Evolutionary conservation across 495 filamentous ascomycete genomes (phyloP).

Genomic region (Lasiosphaeris hirsuta): DNA sequence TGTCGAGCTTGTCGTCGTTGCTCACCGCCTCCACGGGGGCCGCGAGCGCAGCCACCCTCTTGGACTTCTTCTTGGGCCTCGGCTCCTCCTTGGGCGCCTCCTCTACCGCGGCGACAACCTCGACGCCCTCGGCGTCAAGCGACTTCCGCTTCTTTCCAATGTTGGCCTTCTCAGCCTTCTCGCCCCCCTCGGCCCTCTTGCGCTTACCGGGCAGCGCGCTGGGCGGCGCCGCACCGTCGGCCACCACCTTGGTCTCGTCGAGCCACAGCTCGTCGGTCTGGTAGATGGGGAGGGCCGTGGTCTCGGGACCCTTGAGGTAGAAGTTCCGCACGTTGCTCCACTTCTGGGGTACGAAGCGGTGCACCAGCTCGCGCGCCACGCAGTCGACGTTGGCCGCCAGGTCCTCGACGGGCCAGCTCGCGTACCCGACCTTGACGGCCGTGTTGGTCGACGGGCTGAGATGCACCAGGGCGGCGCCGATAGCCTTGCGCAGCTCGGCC

Average conservation of each 20-base stretch:
- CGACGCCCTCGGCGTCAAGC: slow-evolving; percentile 36
- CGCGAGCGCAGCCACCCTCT: slow-evolving; percentile 35
- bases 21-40: slow-evolving; percentile 34
- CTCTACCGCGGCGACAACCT: slow-evolving; percentile 40
- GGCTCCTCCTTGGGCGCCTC: slow-evolving; percentile 34
- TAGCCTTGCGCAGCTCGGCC: slow-evolving; percentile 65
- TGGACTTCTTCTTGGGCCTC: slow-evolving; percentile 51
- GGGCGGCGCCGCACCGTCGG: slow-evolving; percentile 51
- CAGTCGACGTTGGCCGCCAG: slow-evolving; percentile 74
- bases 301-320: slow-evolving; percentile 85
- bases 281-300: slow-evolving; percentile 86
- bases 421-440: slow-evolving; percentile 64
- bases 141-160: slow-evolving; percentile 66
- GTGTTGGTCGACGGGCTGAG: slow-evolving; percentile 34
- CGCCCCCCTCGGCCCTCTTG: slow-evolving; percentile 37
- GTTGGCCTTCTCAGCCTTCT: slow-evolving; percentile 52
- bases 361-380: slow-evolving; percentile 63
- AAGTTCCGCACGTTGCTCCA: slow-evolving; percentile 80
- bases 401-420: slow-evolving; percentile 68
- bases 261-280: slow-evolving; percentile 86
- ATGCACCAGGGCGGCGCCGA: slow-evolving; percentile 63
- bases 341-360: slow-evolving; percentile 74
- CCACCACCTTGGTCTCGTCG: slow-evolving; percentile 72
- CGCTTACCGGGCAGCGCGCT: slow-evolving; percentile 36
- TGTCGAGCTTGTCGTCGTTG: slow-evolving; percentile 55